These are phyloP conservation scores for Chrysanthemum makinoi DNA, from an alignment of 129 eudicot species.

Conservation along the genomic window DNA sequence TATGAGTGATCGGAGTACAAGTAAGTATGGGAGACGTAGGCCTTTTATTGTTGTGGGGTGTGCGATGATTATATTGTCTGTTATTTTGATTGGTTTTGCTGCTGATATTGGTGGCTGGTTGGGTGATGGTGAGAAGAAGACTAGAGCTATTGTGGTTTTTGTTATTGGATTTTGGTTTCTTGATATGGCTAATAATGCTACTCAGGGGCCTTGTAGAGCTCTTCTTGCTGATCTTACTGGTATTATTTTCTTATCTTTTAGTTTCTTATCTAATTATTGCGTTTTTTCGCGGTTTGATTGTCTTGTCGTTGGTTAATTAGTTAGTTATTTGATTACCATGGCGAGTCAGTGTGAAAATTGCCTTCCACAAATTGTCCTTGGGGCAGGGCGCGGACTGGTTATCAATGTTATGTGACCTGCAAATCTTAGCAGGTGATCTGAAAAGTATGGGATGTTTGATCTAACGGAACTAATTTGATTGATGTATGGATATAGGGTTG, in stretches of 20 bases:
- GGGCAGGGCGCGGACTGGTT: too few relatives aligned
- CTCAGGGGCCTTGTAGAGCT: conserved; percentile 98
- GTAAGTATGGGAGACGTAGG: conserved; percentile 77
- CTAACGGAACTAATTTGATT: too few relatives aligned
- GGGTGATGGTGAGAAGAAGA: conserved; percentile 60
- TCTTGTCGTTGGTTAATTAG: not conserved
- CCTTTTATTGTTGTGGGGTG: conserved; percentile 84
- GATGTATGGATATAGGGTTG: too few relatives aligned
- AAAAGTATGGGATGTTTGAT: too few relatives aligned
- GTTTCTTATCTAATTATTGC: not conserved
- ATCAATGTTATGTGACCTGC: too few relatives aligned
- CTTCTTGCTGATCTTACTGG: conserved; percentile 95
- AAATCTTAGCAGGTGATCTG: too few relatives aligned
- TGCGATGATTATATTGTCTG: conserved; percentile 52
- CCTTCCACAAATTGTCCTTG: too few relatives aligned
- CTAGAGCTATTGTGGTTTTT: conserved; percentile 61
- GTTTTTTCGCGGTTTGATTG: not conserved
- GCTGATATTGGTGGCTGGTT: conserved; percentile 81
- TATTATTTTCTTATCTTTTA: conserved; percentile 15
- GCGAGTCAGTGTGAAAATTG: too few relatives aligned
- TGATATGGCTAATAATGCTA: conserved; percentile 92
- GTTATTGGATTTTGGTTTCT: conserved; percentile 93
- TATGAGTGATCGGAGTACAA: conserved; percentile 79
- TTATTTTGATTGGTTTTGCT: conserved; percentile 61
- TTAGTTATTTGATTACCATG: too few relatives aligned